These are phyloP conservation scores for Nicotiana tabacum DNA, from an alignment of 257 asterid species.

Conservation along the genomic window DNA sequence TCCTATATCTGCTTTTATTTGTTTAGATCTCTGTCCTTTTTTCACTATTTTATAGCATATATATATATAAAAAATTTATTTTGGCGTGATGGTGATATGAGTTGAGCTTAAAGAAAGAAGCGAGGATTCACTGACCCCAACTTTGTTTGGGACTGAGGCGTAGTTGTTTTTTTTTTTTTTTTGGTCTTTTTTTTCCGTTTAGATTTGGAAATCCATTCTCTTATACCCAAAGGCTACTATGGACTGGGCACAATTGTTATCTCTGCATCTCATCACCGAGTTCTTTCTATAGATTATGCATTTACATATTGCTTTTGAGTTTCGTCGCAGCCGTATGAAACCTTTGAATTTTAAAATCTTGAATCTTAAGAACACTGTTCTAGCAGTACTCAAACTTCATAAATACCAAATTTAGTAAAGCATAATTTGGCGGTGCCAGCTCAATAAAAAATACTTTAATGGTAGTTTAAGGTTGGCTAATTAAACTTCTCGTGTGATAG, in stretches of 20 bases:
- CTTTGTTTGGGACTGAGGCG: no score
- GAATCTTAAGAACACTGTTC: not conserved
- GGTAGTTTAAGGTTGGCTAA: conserved; percentile 4
- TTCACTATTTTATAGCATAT: no score
- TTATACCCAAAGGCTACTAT: not conserved
- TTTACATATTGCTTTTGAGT: not conserved
- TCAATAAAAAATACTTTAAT: not conserved
- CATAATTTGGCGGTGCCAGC: not conserved
- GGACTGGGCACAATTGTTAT: not conserved
- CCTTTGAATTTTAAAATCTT: not conserved
- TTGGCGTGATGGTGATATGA: no score
- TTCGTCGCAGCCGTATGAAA: not conserved
- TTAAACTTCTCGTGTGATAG: conserved; percentile 35
- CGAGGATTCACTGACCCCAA: no score
- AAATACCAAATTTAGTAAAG: not conserved
- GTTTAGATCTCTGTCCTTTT: not conserved
- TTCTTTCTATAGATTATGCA: not conserved
- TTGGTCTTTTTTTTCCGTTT: not conserved
- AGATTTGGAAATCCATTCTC: not conserved
- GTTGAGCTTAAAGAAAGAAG: no score
- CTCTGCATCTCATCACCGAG: not conserved
- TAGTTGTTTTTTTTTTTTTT: no score
- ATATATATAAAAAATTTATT: no score
- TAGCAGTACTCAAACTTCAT: not conserved
- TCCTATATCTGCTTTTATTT: not conserved